Evolutionary conservation across 1,284 basidiomycete genomes (phyloP).

Genomic region (Puccinia brachypodii): DNA sequence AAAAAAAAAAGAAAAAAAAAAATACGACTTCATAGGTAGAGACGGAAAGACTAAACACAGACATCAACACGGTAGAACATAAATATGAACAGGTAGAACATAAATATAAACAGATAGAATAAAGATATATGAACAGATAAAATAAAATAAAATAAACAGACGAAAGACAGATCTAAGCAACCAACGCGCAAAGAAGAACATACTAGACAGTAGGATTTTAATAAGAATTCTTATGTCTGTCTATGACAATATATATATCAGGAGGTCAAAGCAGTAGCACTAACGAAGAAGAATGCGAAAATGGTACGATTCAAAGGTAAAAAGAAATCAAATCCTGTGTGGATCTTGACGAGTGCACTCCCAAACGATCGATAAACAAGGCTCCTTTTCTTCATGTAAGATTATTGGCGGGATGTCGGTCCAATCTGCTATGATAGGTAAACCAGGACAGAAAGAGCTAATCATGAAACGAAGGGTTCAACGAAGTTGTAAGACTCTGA

Average conservation of each 20-base stretch:
- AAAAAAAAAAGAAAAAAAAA: no score
- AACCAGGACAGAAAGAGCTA: conserved; percentile 3
- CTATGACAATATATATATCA: not conserved
- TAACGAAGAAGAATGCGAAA: no score
- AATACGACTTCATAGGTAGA: no score
- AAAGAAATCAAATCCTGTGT: not conserved
- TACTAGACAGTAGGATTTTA: not conserved
- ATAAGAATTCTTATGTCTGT: not conserved
- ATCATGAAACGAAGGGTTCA: not conserved
- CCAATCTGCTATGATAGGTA: conserved; percentile 9
- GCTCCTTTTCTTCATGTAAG: conserved; percentile 5
- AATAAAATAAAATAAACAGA: not conserved
- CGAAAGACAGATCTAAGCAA: not conserved
- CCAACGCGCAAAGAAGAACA: not conserved
- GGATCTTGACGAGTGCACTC: not conserved
- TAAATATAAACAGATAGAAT: not conserved
- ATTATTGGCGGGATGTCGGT: not conserved
- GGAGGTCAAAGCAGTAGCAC: not conserved
- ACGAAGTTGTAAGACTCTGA: not conserved
- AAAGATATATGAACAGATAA: no score
- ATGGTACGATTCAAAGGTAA: not conserved
- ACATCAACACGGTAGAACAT: not conserved
- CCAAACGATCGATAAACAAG: conserved; percentile 1
- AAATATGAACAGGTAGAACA: not conserved
- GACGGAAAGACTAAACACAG: no score